Percentiles rank a stretch among this genome's conserved stretches.
Conservation (phyloP, 768 basidiomycete genomes). For the Phylloporus arenicola region DNA sequence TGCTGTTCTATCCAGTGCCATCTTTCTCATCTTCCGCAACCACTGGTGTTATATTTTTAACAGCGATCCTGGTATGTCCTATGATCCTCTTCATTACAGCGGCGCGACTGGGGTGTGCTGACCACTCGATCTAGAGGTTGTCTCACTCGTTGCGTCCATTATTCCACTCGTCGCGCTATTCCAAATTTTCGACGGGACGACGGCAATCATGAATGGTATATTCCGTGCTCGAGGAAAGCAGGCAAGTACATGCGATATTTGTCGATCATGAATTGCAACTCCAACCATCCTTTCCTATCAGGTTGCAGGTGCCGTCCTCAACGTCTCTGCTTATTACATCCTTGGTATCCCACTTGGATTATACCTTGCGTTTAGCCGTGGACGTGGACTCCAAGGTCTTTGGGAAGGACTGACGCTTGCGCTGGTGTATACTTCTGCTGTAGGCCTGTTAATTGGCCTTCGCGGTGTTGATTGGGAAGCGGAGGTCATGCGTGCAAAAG, state of each 20-base stretch:
- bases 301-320: conserved; percentile 66
- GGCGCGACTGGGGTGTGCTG: not conserved
- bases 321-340: conserved; percentile 65
- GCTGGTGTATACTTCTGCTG: conserved; percentile 53
- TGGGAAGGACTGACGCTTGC: conserved; percentile 81
- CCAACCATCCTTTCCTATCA: conserved; percentile 20
- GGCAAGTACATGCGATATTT: conserved; percentile 24
- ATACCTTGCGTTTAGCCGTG: conserved; percentile 61
- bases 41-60: conserved; percentile 76
- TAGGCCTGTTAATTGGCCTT: conserved; percentile 51
- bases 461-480: conserved; percentile 63
- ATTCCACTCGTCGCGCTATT: conserved; percentile 72
- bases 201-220: conserved; percentile 67
- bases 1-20: conserved; percentile 29
- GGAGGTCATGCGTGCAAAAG: conserved; percentile 31
- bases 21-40: conserved; percentile 58
- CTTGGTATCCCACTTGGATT: conserved; percentile 81
- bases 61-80: conserved; percentile 46
- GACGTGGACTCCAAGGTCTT: conserved; percentile 62
- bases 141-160: conserved; percentile 49
- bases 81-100: not conserved
- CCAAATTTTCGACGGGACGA: conserved; percentile 81
- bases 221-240: conserved; percentile 81
- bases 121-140: conserved; percentile 36
- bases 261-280: not conserved